Evolutionary conservation across 1,284 basidiomycete genomes (phyloP), one percentile per base, ranked within the genome.

Genomic region (Cerioporus squamosus): DNA sequence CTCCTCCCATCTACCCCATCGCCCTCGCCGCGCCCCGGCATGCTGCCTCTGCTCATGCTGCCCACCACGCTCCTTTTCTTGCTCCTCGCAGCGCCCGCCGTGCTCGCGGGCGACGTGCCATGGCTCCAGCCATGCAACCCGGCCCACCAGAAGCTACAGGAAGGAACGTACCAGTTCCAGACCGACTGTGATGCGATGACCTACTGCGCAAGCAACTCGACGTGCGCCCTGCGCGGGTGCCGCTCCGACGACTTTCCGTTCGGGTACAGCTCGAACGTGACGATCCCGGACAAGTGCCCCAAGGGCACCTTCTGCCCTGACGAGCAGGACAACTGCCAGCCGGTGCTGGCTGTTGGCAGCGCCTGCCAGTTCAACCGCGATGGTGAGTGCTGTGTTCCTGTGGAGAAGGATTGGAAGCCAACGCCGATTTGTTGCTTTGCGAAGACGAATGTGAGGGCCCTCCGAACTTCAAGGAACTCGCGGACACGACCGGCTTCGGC

Each of bases 351-450:
- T 0, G 83, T 93, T 0, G 87, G 82, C 26, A 86, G 84, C 60
- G 68, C 81, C 14, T 96, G 94, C 75, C 93, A 95, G 74, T 83
- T 95, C 57, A 91, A 95, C 72, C 86, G 94, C 53, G 94, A 96
- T 73, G 93, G 93, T 93, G 62, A 62, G 81, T 68, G 57, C 49
- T 10, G 17, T 42, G 36, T 33, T 6, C 6, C 31, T 33, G 14
- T 33, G 23, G 38, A 47, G 10, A 5, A 17, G 22, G 9, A 53
- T 51, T 10, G 24, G 36, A 39, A 44, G 44, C 33, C 33, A 10
- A 36, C 33, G n/a, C n/a, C n/a, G n/a, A n/a, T n/a, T n/a, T 3
- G 14, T 53, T 44, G 23, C 31, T 39, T 38, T 31, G 29, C 15
- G 0, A 68, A 94, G 93, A 96, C 68, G 81, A 94, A 75, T 95